Evolutionary conservation across 1,284 basidiomycete species (phyloP).

Genomic region (Rhizopogon parksii): DNA sequence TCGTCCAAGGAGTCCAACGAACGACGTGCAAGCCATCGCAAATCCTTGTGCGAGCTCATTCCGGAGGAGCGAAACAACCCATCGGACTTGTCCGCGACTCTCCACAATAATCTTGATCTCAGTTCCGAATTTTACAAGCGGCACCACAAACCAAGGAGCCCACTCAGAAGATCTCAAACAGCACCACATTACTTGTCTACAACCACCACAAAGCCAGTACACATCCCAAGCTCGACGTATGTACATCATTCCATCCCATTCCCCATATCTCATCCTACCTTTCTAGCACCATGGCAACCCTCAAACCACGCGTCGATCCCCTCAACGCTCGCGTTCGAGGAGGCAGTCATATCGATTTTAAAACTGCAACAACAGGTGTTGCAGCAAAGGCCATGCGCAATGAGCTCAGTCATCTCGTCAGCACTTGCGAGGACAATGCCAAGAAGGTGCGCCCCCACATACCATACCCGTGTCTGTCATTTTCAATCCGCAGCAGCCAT

Average conservation of each 20-base stretch:
- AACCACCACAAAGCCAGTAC: constrained; percentile 53
- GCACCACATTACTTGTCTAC: constrained; percentile 59
- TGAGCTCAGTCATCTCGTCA: constrained; percentile 92
- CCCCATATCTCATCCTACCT: constrained; percentile 7
- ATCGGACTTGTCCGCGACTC: constrained; percentile 29
- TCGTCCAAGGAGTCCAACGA: constrained; percentile 2
- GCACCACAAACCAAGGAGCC: constrained; percentile 50
- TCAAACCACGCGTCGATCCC: constrained; percentile 55
- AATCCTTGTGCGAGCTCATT: constrained; percentile 27
- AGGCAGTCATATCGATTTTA: constrained; percentile 81
- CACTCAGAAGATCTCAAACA: constrained; percentile 39
- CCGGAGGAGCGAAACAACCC: constrained; percentile 22
- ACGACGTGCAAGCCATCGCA: constrained; percentile 9
- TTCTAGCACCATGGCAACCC: constrained; percentile 43
- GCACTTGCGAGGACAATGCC: constrained; percentile 69
- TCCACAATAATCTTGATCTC: constrained; percentile 29
- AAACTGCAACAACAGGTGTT: constrained; percentile 96
- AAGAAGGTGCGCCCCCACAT: constrained; percentile 62
- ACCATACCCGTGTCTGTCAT: constrained; percentile 11
- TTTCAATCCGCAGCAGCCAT: constrained; percentile 51
- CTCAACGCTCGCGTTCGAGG: constrained; percentile 63
- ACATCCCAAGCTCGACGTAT: constrained; percentile 35
- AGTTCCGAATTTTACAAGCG: constrained; percentile 37
- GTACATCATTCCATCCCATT: constrained; percentile 15
- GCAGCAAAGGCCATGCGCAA: constrained; percentile 98